Conservation (phyloP, 2,329 filamentous ascomycete species). For the Cyphellophora europaea region DNA sequence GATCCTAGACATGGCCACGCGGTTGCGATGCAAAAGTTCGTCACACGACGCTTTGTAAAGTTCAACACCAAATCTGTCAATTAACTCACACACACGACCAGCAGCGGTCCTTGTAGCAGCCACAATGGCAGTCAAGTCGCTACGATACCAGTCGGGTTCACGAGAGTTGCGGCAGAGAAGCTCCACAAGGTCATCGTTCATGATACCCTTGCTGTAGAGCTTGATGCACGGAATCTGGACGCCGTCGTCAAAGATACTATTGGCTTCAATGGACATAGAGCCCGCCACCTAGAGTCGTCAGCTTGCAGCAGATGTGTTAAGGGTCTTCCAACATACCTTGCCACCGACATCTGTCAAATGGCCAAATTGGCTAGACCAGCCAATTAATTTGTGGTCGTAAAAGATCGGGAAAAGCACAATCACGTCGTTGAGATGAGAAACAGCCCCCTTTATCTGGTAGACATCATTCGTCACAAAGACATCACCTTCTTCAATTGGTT, state of each 20-base stretch:
- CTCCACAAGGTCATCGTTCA: slow-evolving; percentile 32
- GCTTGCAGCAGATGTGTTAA: slow-evolving; percentile 13
- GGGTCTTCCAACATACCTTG: too few relatives aligned
- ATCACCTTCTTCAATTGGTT: slow-evolving; percentile 39
- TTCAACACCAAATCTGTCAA: slow-evolving; percentile 33
- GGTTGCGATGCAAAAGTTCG: slow-evolving; percentile 36
- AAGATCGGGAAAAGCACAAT: slow-evolving; percentile 42
- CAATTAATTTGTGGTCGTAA: slow-evolving; percentile 33
- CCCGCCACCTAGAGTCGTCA: slow-evolving; percentile 39
- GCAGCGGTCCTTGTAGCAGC: slow-evolving; percentile 37
- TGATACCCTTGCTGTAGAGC: slow-evolving; percentile 33
- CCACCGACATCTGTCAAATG: slow-evolving; percentile 29
- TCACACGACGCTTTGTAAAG: slow-evolving; percentile 38
- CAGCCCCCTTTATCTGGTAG: slow-evolving; percentile 39
- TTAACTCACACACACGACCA: slow-evolving; percentile 35
- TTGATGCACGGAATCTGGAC: slow-evolving; percentile 42
- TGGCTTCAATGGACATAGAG: slow-evolving; percentile 25
- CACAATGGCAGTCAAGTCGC: slow-evolving; percentile 38
- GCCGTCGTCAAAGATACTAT: slow-evolving; percentile 25
- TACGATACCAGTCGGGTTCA: slow-evolving; percentile 39
- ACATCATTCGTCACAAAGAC: slow-evolving; percentile 44
- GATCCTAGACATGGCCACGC: slow-evolving; percentile 34
- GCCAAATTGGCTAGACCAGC: slow-evolving; percentile 43
- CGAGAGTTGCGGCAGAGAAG: slow-evolving; percentile 41
- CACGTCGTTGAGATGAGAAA: slow-evolving; percentile 32